A percentile compares a stretch with the other conserved stretches of the same genome.
phyloP scores from a whole-genome alignment of 1,139 yeast genomes.

The Sugiyamaella sp. region DNA sequence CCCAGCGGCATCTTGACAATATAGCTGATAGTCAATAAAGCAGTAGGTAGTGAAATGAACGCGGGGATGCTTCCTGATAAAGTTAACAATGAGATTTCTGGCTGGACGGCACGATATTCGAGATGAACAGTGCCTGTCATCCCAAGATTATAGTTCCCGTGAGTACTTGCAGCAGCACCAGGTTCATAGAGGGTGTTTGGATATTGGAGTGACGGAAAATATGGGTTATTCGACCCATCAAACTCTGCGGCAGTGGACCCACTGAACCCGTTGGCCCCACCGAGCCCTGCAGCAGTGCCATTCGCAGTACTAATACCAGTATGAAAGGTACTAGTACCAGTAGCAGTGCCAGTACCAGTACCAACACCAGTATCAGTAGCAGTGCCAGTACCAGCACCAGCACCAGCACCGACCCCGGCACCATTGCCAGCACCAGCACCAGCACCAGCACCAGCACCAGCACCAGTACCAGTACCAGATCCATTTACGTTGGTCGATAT shows the following conservation, averaged over 20 bases:
- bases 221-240: not conserved
- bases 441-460: not conserved
- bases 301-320: not conserved
- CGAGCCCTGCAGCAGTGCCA: not conserved
- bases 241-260: not conserved
- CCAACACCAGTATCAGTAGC: not conserved
- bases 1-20: constrained; percentile 24
- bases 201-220: too few relatives aligned
- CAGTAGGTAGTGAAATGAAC: constrained; percentile 43
- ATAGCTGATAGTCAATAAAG: constrained; percentile 38
- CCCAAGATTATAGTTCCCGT: not conserved
- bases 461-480: constrained; percentile 16
- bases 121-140: constrained; percentile 3
- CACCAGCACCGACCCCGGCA: not conserved
- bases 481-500: constrained; percentile 9
- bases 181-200: too few relatives aligned
- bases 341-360: not conserved
- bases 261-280: not conserved
- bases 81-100: constrained; percentile 16
- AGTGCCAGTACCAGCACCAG: too few relatives aligned
- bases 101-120: too few relatives aligned
- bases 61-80: constrained; percentile 42
- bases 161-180: not conserved
- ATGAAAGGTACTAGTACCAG: too few relatives aligned
- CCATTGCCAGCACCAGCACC: not conserved